A percentile compares a stretch with the other conserved stretches of the same genome.
Conservation (phyloP, 2,329 filamentous ascomycete genomes). For the Neobulgaria alba region DNA sequence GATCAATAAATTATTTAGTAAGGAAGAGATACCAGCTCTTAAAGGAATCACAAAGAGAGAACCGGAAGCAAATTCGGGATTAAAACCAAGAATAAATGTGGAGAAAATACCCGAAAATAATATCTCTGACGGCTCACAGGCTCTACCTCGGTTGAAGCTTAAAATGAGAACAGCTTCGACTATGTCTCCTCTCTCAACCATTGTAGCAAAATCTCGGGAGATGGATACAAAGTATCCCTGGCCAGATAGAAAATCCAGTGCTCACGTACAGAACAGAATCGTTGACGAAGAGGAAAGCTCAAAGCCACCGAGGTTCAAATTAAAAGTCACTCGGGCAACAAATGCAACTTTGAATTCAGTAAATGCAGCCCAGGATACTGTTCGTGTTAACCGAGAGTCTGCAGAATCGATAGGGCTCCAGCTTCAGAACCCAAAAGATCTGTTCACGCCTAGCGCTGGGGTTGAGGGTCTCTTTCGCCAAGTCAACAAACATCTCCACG, state of each 20-base stretch:
- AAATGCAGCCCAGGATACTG: constrained; percentile 16
- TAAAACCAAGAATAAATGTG: no score
- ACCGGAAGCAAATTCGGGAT: no score
- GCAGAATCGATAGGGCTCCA: constrained; percentile 19
- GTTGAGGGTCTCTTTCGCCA: constrained; percentile 26
- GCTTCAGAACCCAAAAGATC: constrained; percentile 23
- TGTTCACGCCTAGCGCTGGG: constrained; percentile 26
- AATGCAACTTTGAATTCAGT: constrained; percentile 11
- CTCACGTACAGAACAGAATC: constrained; percentile 1
- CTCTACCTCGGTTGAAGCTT: constrained; percentile 22
- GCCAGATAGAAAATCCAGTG: constrained; percentile 11
- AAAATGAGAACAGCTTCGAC: constrained; percentile 15
- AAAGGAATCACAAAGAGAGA: no score
- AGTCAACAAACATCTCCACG: constrained; percentile 22
- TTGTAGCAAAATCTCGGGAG: constrained; percentile 15
- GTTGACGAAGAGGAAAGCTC: constrained; percentile 2
- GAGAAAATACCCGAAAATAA: background rate
- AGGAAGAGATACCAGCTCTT: no score
- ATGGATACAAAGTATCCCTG: constrained; percentile 19
- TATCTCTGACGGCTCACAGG: constrained; percentile 3
- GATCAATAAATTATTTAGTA: no score
- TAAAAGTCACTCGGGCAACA: constrained; percentile 25
- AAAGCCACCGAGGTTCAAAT: constrained; percentile 21
- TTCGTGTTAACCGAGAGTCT: constrained; percentile 22
- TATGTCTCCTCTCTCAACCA: constrained; percentile 11